Conservation (phyloP, 2,329 filamentous ascomycete species). For the Niveomyces coronatus region DNA sequence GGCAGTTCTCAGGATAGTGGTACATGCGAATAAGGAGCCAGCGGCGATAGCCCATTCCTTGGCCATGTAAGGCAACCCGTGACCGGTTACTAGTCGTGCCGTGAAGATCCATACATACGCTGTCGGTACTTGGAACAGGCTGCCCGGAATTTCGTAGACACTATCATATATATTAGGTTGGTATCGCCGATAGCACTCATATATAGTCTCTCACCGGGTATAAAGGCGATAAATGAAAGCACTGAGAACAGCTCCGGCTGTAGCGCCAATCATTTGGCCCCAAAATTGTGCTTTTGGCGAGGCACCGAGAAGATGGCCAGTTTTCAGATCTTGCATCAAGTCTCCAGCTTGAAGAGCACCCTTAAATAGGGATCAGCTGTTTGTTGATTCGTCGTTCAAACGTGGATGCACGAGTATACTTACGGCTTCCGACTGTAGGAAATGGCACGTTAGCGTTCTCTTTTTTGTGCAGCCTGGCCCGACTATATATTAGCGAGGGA, state of each 20-base stretch:
- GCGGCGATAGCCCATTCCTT: conserved; percentile 67
- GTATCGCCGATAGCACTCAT: conserved; percentile 5
- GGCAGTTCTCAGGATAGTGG: conserved; percentile 61
- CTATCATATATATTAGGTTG: conserved; percentile 22
- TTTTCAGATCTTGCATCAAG: conserved; percentile 95
- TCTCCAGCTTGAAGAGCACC: conserved; percentile 90
- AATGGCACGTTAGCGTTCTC: too few species aligned
- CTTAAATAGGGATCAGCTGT: conserved; percentile 17
- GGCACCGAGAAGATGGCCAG: conserved; percentile 83
- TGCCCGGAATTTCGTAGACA: conserved; percentile 81
- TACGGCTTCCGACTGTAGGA: conserved; percentile 29
- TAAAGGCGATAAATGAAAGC: conserved; percentile 86
- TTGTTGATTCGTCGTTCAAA: background rate
- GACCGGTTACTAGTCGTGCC: conserved; percentile 80
- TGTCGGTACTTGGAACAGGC: conserved; percentile 87
- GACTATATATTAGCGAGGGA: background rate
- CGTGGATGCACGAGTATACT: conserved; percentile 8
- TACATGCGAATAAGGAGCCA: conserved; percentile 60
- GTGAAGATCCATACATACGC: conserved; percentile 98
- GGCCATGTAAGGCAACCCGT: conserved; percentile 77
- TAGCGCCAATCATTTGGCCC: conserved; percentile 86
- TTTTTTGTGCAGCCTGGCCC: too few species aligned
- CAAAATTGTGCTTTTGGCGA: conserved; percentile 93
- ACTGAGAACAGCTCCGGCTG: conserved; percentile 74
- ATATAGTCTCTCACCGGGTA: conserved; percentile 43